Conservation (phyloP, 1,284 basidiomycete species). For the Butyriboletus appendiculatus region DNA sequence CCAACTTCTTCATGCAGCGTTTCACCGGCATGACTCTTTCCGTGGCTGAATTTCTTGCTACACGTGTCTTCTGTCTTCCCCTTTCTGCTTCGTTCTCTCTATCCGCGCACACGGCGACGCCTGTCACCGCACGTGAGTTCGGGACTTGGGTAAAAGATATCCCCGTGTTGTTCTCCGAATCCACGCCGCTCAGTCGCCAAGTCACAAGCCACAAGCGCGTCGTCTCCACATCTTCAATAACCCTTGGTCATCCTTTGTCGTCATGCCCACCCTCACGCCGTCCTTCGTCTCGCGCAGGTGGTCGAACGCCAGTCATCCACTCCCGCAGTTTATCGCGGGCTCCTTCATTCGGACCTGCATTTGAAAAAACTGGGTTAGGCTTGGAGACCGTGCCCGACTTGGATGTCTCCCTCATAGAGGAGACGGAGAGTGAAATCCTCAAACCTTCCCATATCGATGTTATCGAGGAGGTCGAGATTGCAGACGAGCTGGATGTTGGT, state of each 20-base stretch:
- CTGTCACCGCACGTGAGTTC: slow-evolving; percentile 82
- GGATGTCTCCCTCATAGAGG: slow-evolving; percentile 25
- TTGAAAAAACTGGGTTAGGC: slow-evolving; percentile 40
- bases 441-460: slow-evolving; percentile 23
- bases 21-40: slow-evolving; percentile 91
- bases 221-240: slow-evolving; percentile 54
- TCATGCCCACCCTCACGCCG: slow-evolving; percentile 68
- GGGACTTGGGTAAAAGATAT: slow-evolving; percentile 85
- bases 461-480: slow-evolving; percentile 37
- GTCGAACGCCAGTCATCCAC: slow-evolving; percentile 52
- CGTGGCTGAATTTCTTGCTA: slow-evolving; percentile 87
- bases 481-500: slow-evolving; percentile 42
- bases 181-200: slow-evolving; percentile 25
- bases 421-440: slow-evolving; percentile 16
- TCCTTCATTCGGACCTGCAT: slow-evolving; percentile 57
- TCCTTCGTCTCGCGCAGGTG: slow-evolving; percentile 59
- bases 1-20: slow-evolving; percentile 84
- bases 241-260: slow-evolving; percentile 60
- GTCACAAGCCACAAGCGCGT: slow-evolving; percentile 47
- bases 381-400: slow-evolving; percentile 32
- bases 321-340: slow-evolving; percentile 59
- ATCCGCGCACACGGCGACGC: slow-evolving; percentile 41
- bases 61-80: slow-evolving; percentile 86
- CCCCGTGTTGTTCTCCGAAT: slow-evolving; percentile 59
- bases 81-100: slow-evolving; percentile 32